Evolutionary conservation across 495 filamentous ascomycete species (phyloP).

Genomic region (Penicillium ochrochloron): DNA sequence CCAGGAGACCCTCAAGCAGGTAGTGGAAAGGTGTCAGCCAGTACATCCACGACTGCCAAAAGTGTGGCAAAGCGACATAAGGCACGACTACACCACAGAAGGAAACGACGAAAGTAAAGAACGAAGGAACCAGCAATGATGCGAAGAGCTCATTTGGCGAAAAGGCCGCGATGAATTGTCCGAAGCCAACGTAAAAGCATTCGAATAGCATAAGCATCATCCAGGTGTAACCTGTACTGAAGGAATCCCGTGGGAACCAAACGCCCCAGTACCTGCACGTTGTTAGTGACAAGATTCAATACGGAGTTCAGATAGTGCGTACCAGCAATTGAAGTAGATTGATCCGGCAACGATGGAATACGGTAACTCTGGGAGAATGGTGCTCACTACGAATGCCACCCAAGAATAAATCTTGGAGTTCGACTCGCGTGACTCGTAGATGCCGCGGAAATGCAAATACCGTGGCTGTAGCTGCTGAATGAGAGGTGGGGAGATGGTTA

Average conservation of each 20-base stretch:
- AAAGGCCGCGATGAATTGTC: constrained; percentile 76
- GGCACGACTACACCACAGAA: constrained; percentile 70
- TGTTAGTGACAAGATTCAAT: neutral
- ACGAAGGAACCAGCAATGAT: constrained; percentile 66
- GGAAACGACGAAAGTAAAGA: constrained; percentile 65
- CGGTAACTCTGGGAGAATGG: constrained; percentile 55
- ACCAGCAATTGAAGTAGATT: constrained; percentile 65
- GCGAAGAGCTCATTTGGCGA: constrained; percentile 74
- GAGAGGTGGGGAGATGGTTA: constrained; percentile 65
- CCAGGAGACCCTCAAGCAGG: constrained; percentile 61
- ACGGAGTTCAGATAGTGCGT: constrained; percentile 14
- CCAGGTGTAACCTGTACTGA: constrained; percentile 60
- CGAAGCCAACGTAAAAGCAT: constrained; percentile 73
- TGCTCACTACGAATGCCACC: constrained; percentile 53
- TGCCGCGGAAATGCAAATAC: constrained; percentile 50
- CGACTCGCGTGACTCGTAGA: constrained; percentile 54
- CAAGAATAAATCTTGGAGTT: constrained; percentile 60
- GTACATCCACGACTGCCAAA: constrained; percentile 74
- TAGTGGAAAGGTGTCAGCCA: constrained; percentile 68
- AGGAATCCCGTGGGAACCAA: constrained; percentile 57
- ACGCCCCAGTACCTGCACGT: constrained; percentile 52
- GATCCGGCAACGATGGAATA: constrained; percentile 57
- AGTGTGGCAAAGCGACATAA: constrained; percentile 55
- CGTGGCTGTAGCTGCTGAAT: constrained; percentile 63
- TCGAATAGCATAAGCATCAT: constrained; percentile 70